Percentiles rank a stretch among this genome's conserved stretches.
phyloP scores from a whole-genome alignment of 2,329 filamentous ascomycete genomes.

The Pseudogymnoascus sp. region DNA sequence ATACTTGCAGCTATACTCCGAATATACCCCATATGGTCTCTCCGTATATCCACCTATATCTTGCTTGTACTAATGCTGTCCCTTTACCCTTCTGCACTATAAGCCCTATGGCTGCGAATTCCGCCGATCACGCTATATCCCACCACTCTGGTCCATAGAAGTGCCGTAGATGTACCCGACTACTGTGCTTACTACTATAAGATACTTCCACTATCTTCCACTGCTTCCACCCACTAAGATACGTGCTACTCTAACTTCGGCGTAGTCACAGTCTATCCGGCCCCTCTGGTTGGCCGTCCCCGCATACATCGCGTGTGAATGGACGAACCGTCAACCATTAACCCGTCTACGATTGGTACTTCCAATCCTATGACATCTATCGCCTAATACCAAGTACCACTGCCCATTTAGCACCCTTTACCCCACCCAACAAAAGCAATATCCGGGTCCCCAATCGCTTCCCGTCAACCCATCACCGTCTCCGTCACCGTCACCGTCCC shows the following conservation, averaged over 20 bases:
- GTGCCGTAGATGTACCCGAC: background rate
- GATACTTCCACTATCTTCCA: background rate
- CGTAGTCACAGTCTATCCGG: background rate
- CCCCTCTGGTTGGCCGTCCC: background rate
- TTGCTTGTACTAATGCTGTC: background rate
- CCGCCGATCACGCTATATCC: slow-evolving; percentile 1
- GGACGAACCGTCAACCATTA: background rate
- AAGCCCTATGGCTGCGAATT: background rate
- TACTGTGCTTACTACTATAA: background rate
- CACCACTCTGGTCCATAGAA: background rate
- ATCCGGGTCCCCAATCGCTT: background rate
- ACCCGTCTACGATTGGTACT: background rate
- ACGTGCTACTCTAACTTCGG: background rate
- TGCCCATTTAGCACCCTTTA: background rate
- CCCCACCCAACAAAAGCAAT: background rate
- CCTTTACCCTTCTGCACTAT: too few relatives aligned
- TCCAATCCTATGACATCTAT: background rate
- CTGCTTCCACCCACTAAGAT: background rate
- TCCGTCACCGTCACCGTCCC: background rate
- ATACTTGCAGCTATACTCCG: background rate
- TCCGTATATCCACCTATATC: background rate
- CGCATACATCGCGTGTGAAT: background rate
- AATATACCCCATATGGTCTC: background rate
- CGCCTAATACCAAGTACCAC: background rate
- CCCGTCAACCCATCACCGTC: background rate